phyloP scores from a whole-genome alignment of 345 rosid genomes.

The Brassica cretica region DNA sequence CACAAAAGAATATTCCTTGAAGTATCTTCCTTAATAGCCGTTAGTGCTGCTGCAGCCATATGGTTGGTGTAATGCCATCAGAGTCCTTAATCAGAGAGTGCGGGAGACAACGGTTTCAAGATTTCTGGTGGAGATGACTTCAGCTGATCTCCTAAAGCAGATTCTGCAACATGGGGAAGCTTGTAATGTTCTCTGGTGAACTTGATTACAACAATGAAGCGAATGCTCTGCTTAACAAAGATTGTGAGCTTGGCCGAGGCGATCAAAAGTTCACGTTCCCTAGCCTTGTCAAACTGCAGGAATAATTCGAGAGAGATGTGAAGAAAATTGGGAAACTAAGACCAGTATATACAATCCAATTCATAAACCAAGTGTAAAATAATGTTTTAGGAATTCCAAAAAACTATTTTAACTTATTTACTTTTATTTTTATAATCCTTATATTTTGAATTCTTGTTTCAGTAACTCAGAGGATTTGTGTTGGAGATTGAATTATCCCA shows the following conservation, averaged over 20 bases:
- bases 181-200: slow-evolving; percentile 95
- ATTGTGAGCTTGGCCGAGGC: slow-evolving; percentile 95
- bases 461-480: background rate
- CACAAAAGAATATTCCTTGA: slow-evolving; percentile 84
- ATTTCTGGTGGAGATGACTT: slow-evolving; percentile 74
- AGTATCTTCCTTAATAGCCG: slow-evolving; percentile 88
- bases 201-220: slow-evolving; percentile 86
- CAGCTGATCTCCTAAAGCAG: slow-evolving; percentile 76
- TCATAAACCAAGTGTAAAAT: background rate
- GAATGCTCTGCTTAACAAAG: slow-evolving; percentile 90
- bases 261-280: slow-evolving; percentile 19
- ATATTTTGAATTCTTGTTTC: background rate
- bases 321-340: background rate
- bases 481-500: background rate
- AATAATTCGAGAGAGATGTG: background rate
- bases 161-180: slow-evolving; percentile 89
- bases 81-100: slow-evolving; percentile 80
- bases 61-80: slow-evolving; percentile 88
- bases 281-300: no score
- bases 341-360: background rate
- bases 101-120: slow-evolving; percentile 61
- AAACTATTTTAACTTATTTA: background rate
- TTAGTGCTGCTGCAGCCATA: slow-evolving; percentile 90
- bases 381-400: background rate
- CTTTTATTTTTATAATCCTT: background rate